These are phyloP conservation scores for Cystofilobasidium capitatum DNA, from an alignment of 768 basidiomycete species.

Conservation along the genomic window DNA sequence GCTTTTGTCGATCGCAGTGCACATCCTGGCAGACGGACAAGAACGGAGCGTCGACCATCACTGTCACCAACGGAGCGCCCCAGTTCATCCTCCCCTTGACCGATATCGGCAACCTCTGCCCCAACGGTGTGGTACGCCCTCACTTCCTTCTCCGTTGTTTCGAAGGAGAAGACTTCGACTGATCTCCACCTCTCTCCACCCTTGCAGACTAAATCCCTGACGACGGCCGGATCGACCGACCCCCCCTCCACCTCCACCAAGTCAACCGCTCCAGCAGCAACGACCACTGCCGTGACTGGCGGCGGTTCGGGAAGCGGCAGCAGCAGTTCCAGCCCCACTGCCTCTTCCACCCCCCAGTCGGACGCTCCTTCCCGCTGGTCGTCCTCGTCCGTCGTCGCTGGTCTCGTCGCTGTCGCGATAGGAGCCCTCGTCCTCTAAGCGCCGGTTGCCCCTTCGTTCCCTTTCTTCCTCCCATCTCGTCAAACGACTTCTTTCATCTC, in stretches of 20 bases:
- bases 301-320: no score
- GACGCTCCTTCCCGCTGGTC: not conserved
- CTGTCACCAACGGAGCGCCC: conserved; percentile 18
- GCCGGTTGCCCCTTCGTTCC: not conserved
- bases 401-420: not conserved
- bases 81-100: conserved; percentile 18
- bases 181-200: no score
- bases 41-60: conserved; percentile 13
- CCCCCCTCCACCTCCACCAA: not conserved
- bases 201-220: not conserved
- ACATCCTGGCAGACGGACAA: conserved; percentile 24
- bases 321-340: not conserved
- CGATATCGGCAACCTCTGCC: conserved; percentile 15
- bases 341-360: not conserved
- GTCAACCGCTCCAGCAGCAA: not conserved
- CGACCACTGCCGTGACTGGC: not conserved
- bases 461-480: not conserved
- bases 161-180: no score
- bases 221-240: not conserved
- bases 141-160: no score
- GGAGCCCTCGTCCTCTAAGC: not conserved
- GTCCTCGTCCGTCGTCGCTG: not conserved
- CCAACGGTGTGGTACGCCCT: conserved; percentile 17
- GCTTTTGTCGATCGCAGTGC: no score
- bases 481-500: not conserved